Evolutionary conservation across 73 alveolate genomes (phyloP), one percentile per base, ranked within the genome.

Genomic region (Paramecium octaurelia): DNA sequence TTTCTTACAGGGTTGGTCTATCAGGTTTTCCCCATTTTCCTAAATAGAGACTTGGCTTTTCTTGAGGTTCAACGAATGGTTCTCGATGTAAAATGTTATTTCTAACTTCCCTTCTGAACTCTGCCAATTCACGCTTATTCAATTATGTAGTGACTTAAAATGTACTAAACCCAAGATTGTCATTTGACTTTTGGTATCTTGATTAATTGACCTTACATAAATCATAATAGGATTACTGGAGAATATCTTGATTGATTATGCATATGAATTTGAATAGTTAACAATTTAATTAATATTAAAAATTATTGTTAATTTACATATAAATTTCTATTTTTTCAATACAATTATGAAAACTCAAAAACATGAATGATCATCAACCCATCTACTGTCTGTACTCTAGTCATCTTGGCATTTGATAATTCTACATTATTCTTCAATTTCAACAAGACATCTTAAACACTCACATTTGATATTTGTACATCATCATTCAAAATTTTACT

Each of bases 21-120:
- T 38, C 58, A 34, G 58, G 36, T 42, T 75, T 75, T 21, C 60
- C 60, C 88, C 88, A 75, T 36, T 20, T 75, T 38, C 68, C 88
- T 21, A 75, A 38, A 35, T 29, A 21, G 5, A 75, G 16, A 38
- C n/a, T 75, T 16, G 57, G 46, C 38, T 75, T 75, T 16, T 75
- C 88, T 35, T 29, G 21, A 38, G 16, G 88, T 75, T 35, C 60
- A 75, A 38, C 23, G 40, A 75, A 75, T 35, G 88, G 88, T 75
- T 75, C 88, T 6, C 88, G 88, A 35, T 35, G 12, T 75, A 38
- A 75, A 16, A 42, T 42, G 24, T 80, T 23, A 80, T 23, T 80
- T 80, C 91, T 80, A 35, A 80, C 91, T 20, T 80, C 91, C 29
- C 44, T 80, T 80, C 91, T 80, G 73, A 43, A 80, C 7, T 46